Evolutionary conservation across 106 monocot genomes (phyloP).

Genomic region (Dendrobium nobile): DNA sequence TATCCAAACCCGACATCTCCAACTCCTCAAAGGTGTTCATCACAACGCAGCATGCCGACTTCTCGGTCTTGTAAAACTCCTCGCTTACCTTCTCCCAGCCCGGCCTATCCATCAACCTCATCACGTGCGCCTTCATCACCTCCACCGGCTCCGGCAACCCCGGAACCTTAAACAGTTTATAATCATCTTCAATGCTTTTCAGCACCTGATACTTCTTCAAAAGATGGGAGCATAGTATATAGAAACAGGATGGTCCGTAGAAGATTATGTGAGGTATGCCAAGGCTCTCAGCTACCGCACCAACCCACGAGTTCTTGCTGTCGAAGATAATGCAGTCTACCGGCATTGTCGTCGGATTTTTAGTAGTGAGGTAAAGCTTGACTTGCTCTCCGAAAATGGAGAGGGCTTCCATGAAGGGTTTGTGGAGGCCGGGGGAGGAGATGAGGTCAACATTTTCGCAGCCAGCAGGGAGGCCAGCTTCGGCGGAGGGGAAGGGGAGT

Average conservation of each 20-base stretch:
- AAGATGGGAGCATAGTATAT: slow-evolving; percentile 5
- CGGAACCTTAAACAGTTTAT: slow-evolving; percentile 21
- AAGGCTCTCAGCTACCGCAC: background rate
- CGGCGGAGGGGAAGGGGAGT: background rate
- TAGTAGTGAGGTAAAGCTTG: background rate
- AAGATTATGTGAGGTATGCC: background rate
- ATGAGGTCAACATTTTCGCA: slow-evolving; percentile 7
- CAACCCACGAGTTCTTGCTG: background rate
- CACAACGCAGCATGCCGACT: slow-evolving; percentile 35
- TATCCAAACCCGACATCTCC: slow-evolving; percentile 28
- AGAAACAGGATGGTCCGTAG: slow-evolving; percentile 22
- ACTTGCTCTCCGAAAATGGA: background rate
- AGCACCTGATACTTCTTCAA: background rate
- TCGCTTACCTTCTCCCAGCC: slow-evolving; percentile 1
- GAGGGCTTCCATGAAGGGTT: background rate
- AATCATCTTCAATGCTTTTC: background rate
- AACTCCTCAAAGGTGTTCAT: slow-evolving; percentile 55
- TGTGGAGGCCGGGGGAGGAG: background rate
- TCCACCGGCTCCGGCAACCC: slow-evolving; percentile 26
- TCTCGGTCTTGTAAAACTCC: slow-evolving; percentile 7
- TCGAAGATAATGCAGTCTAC: background rate
- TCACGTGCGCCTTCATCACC: slow-evolving; percentile 21
- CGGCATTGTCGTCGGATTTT: background rate
- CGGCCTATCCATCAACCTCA: slow-evolving; percentile 5
- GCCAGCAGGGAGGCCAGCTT: background rate